Base-by-base conservation (phyloP, 1,284 basidiomycete genomes). In the Tilletia horrida region DNA sequence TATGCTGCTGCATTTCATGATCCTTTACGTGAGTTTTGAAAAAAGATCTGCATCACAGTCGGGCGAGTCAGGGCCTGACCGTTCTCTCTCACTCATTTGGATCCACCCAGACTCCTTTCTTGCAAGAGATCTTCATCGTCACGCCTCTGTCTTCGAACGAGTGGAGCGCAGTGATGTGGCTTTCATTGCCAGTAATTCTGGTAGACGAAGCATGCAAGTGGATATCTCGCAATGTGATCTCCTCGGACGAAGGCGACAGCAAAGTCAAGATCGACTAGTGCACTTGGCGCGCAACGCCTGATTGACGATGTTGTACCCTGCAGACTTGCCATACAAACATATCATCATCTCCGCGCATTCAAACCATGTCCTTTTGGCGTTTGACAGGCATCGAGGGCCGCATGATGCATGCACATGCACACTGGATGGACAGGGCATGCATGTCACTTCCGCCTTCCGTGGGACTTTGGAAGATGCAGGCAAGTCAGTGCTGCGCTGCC, bases 1-100 rank as follows among this genome's bases (percentile, higher is more conserved):
- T 18, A 62, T 66, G 64, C 43, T 50, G 21, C 31, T 66, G 47
- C 64, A 66, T 40, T 66, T 66, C 52, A 45, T 40, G 31, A 66
- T 66, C n/a, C 64, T 66, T 16, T 66, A 66, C 64, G 43, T 66
- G 9, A 59, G 55, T 48, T 59, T 18, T n/a, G 3, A 25, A 35
- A 6, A 25, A 25, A 25, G 52, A 57, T 57, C 11, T 65, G 16
- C 14, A 11, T 42, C 23, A 35, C 40, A 29, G 14, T 16, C 25
- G 2, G 1, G 1, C 55, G 6, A 14, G 18, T 14, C 52, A 18
- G 18, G 35, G 67, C 21, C 67, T 23, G 23, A 35, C 40, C 42
- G 27, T 4, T 1, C 3, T n/a, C 45, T 9, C 52, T 42, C 50
- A 62, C 45, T 57, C 65, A 62, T 69, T 42, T 44, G 62, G 6